These are phyloP conservation scores for Candida argentea DNA, from an alignment of 805 yeast species.

Conservation along the genomic window DNA sequence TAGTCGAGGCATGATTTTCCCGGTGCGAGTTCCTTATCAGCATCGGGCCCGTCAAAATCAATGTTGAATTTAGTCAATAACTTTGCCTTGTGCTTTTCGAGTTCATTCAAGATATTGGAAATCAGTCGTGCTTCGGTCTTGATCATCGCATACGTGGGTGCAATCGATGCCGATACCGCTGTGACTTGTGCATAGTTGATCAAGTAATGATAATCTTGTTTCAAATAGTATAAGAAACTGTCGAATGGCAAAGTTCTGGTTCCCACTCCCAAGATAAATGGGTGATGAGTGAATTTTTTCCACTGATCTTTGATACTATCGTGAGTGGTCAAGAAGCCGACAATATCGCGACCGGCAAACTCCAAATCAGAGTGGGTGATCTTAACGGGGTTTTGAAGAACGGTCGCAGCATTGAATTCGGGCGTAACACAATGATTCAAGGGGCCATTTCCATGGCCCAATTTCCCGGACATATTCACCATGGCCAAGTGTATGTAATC, in stretches of 20 bases:
- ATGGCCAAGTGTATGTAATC: slow-evolving; percentile 62
- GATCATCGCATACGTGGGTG: slow-evolving; percentile 44
- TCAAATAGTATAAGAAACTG: slow-evolving; percentile 43
- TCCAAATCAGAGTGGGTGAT: background rate
- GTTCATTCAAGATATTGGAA: slow-evolving; percentile 42
- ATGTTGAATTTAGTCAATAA: slow-evolving; percentile 32
- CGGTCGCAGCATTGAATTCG: slow-evolving; percentile 3
- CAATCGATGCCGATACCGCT: slow-evolving; percentile 50
- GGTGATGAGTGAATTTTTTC: slow-evolving; percentile 50
- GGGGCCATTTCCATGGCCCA: slow-evolving; percentile 58
- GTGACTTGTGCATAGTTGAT: slow-evolving; percentile 60
- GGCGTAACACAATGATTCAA: slow-evolving; percentile 52
- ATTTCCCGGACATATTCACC: slow-evolving; percentile 27
- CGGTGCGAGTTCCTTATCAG: slow-evolving; percentile 37
- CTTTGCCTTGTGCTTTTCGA: slow-evolving; percentile 44
- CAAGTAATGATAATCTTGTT: slow-evolving; percentile 63
- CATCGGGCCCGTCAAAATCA: slow-evolving; percentile 22
- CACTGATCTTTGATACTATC: slow-evolving; percentile 46
- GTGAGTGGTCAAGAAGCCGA: slow-evolving; percentile 44
- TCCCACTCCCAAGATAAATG: slow-evolving; percentile 48
- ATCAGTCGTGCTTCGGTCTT: slow-evolving; percentile 42
- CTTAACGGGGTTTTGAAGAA: slow-evolving; percentile 3
- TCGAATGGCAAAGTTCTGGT: slow-evolving; percentile 37
- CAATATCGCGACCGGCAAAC: slow-evolving; percentile 3
- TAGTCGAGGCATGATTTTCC: slow-evolving; percentile 52